Evolutionary conservation across 768 basidiomycete species (phyloP), one percentile per base, ranked within the genome.

Genomic region (Chalciporus sphaerocephalus): DNA sequence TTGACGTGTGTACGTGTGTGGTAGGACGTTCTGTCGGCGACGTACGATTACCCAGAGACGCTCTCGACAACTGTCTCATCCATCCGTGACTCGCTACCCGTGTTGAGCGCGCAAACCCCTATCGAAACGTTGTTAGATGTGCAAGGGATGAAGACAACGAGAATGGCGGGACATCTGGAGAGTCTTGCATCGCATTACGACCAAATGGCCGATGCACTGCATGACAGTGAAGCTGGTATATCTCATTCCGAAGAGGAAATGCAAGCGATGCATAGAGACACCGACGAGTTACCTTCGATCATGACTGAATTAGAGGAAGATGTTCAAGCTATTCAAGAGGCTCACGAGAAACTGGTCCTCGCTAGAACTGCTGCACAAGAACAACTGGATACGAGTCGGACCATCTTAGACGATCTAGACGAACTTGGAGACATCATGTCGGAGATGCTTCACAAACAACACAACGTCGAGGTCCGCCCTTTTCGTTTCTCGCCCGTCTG

Each of bases 251-350:
- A 86, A 46, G 84, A 81, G 21, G 89, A 90, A 55, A 64, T 88
- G 44, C 74, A 79, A 68, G 90, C 80, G 22, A 90, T 92, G 83
- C 79, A 83, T 53, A 74, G 87, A 32, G 89, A 92, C 59, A 87
- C 85, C 1, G 77, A 85, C 9, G 88, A 90, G 57, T 69, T 92
- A 6, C 84, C 85, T 3, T 69, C 74, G 4, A 88, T 92, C 41
- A 79, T 92, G 67, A 60, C 69, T 3, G 90, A 92, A 52, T 60
- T 92, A 32, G 83, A 90, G 52, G 77, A 78, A 28, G 72, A 74
- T 47, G 69, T 76, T 10, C 53, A 55, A n/a, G 61, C 70, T 6
- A 80, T 90, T 43, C 72, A 81, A 37, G 62, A 61, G 6, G 69
- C 75, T 36, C 73, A 81, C 48, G 71, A 78, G 40, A 66, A 75